Evolutionary conservation across 73 alveolate species (phyloP), one percentile per base, ranked within the genome.

Genomic region (Paramecium octaurelia): DNA sequence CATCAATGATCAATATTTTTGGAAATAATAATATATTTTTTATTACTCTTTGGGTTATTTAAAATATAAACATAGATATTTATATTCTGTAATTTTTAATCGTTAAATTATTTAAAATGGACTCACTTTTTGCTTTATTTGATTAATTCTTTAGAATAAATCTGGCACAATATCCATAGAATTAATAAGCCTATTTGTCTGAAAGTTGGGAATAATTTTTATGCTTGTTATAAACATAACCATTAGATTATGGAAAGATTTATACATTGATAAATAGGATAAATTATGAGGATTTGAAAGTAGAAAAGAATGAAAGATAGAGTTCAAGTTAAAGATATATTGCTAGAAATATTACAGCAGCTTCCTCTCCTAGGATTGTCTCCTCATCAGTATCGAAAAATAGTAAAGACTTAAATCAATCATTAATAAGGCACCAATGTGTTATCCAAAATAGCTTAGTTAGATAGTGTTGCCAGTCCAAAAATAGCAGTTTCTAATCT

Each of bases 301-400:
- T 21, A 29, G 48, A 44, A 35, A 29, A 42, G 36, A 40, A 75
- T 75, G 58, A 36, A 34, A 75, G 68, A 35, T 34, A 34, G 8
- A 40, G 38, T n/a, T 75, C 88, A 34, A 75, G 64, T 75, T 16
- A 34, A 75, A 75, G 88, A 75, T 68, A 68, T 20, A 34, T 68
- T 16, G 48, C 68, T 31, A 75, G 88, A 75, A 75, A 75, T 75
- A 31, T 75, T 34, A 75, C 88, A 75, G 88, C 88, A 16, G 88
- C 88, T 1, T 75, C 88, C 36, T 36, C 68, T 34, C 88, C 88
- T 31, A 75, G 88, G 38, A 75, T 75, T 21, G 40, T 75, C n/a
- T 75, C 88, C 5, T 43, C 75, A 24, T 75, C 88, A 10, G 88
- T 75, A 6, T 36, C 57, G n/a, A 75, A 75, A 40, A 75, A 75